Evolutionary conservation across 305 asterid species (phyloP), one percentile per base, ranked within the genome.

Genomic region (Caryopteris hybrid): DNA sequence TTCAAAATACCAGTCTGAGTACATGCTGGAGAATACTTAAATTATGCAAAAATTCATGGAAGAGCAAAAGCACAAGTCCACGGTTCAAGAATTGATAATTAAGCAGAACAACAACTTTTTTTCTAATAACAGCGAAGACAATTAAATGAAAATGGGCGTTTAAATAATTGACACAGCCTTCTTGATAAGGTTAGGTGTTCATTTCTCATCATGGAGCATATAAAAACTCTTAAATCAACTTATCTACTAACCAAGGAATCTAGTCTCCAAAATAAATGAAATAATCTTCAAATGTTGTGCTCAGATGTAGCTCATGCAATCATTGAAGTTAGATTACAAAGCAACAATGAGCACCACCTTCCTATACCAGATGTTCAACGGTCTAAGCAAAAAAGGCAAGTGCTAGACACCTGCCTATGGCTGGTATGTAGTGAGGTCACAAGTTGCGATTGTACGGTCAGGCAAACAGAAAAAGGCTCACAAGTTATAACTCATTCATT

Each of bases 331-430:
- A 29, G 74, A 79, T 73, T 56, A 68, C 4, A 31, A 54, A 66
- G 81, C 73, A 64, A 75, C 71, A 47, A 69, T 69, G 59, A 70
- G 45, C 79, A 69, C 77, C 48, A 16, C 16, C 14, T 47, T 67
- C 1, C 45, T 50, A 27, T 68, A 47, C 66, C 78, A 80, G 56
- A 55, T 74, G 71, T 47, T 80, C 75, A 78, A 59, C 73, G 75
- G 81, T 77, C 77, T 65, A 73, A 41, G 75, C 77, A 78, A 33
- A 74, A 55, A 66, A 74, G 70, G 14, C 51, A 46, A 66, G 56
- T 61, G 8, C 57, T 58, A 66, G 81, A 78, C 84, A 73, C 78
- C 80, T 78, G 80, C 84, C 81, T 36, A 60, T 60, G 78, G 41
- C 72, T 47, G 76, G 73, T n/a, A 22, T 3, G 25, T 11, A 27